Evolutionary conservation across 2,329 filamentous ascomycete genomes (phyloP), one percentile per base, ranked within the genome.

Genomic region (Erysiphe neolycopersici): DNA sequence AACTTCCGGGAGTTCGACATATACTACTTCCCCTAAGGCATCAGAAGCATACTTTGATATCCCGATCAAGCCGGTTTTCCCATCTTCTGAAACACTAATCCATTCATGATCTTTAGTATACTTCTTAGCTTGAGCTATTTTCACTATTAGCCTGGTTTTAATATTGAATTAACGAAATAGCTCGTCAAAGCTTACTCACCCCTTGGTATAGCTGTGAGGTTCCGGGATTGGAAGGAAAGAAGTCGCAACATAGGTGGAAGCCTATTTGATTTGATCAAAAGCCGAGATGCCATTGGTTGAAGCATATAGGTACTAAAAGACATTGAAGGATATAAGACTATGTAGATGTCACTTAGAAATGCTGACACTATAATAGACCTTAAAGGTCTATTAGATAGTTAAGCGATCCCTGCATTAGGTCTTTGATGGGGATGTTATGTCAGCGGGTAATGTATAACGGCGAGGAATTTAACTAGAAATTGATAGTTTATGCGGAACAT

Each of bases 71-170:
- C 81, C 85, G 42, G 76, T 78, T 62, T 80, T 87, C 59, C 78
- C 75, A 62, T 91, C 80, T 43, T 73, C 73, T 45, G 76, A 77
- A 47, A 93, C 65, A 62, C 94, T 84, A 59, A 98, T 76, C 89
- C 89, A 98, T 67, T 98, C 89, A 68, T 98, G 89, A 59, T 94
- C 87, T 60, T 85, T 79, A 51, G 89, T 94, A 68, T 92, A 98
- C 60, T 77, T 81, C 64, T 89, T 87, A 50, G 43, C 51, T 42
- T 49, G 50, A 40, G 47, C 54, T 56, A 40, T 26, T 19, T 13
- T 26, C 22, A 38, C 26, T 37, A 42, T 12, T 41, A 43, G 38
- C 10, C 17, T 35, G 12, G 11, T 36, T 18, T 36, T n/a, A 16
- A 16, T 37, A 26, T 26, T 26, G 22, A 26, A 26, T 26, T 22